Base-by-base conservation (phyloP, 805 yeast genomes). In the Clavispora asparagi region DNA sequence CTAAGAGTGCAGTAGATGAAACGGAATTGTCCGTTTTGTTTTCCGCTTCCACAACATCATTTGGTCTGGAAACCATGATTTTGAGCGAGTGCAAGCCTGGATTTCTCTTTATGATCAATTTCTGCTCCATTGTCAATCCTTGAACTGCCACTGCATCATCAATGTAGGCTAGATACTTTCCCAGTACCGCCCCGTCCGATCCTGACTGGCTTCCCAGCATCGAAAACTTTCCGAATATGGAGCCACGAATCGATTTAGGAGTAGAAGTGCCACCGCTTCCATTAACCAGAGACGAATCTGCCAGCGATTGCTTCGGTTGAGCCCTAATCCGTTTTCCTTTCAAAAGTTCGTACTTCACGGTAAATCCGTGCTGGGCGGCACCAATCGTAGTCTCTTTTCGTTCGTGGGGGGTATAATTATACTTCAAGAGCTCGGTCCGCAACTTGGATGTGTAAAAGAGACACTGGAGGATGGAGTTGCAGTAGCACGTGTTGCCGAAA, bases 401-500 rank as follows among this genome's bases (percentile, higher is more conserved):
- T 12, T 66, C 71, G 50, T 69, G 76, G 6, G 59, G 54, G 1
- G 60, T 52, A 7, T 42, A 40, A 29, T 64, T 64, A 51, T 71
- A 70, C n/a, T 53, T 46, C 10, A 67, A 48, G 26, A 71, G 73
- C 43, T 69, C 65, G 41, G 81, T 62, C 1, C 97, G 77, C 58
- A 94, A 89, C 27, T 76, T 77, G 25, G 77, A 74, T 4, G 92
- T 77, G 66, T 86, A 83, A 70, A 79, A 92, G 9, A 92, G 74
- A 54, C 95, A 88, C 63, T 94, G 99, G 23, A 94, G 68, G 28
- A 94, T 87, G 9, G 97, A 88, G 57, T 94, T 94, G 65, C 96
- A 87, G 68, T 92, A 92, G 68, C 98, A 94, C 0, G 97, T 90
- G 62, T 90, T 85, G 2, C 95, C 96, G 57, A 85, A 86, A 60